Evolutionary conservation across 2,329 filamentous ascomycete species (phyloP).

Genomic region (Geosmithia flava): DNA sequence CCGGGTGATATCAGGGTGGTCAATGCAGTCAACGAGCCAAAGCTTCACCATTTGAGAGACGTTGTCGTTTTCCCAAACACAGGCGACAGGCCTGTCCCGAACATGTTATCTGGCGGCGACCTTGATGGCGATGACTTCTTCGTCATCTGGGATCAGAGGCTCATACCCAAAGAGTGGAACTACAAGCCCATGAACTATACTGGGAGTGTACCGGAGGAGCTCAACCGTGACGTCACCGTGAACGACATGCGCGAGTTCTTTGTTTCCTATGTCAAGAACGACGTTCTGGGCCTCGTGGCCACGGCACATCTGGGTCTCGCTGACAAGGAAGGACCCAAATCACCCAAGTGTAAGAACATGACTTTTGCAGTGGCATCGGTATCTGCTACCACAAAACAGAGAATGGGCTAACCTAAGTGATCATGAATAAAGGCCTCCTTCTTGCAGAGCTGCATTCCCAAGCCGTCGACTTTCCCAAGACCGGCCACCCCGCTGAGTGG

Average conservation of each 20-base stretch:
- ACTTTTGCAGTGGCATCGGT: neutral
- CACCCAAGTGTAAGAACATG: constrained; percentile 46
- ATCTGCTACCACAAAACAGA: neutral
- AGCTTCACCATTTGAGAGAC: constrained; percentile 66
- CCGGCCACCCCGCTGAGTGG: constrained; percentile 65
- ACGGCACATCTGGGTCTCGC: constrained; percentile 68
- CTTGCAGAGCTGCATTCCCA: constrained; percentile 75
- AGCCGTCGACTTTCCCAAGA: constrained; percentile 92
- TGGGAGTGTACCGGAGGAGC: constrained; percentile 39
- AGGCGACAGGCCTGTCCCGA: constrained; percentile 74
- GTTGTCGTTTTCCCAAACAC: constrained; percentile 78
- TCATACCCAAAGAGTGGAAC: constrained; percentile 63
- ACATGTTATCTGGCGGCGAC: constrained; percentile 94
- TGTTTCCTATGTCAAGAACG: constrained; percentile 84
- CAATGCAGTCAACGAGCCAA: constrained; percentile 61
- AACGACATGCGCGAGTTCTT: constrained; percentile 76
- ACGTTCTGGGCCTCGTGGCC: constrained; percentile 69
- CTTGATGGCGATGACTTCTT: constrained; percentile 94
- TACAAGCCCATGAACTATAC: constrained; percentile 67
- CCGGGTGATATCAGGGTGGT: constrained; percentile 87
- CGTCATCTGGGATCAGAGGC: constrained; percentile 73
- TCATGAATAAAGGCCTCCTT: constrained; percentile 36
- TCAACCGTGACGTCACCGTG: constrained; percentile 52
- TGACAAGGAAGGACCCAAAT: constrained; percentile 57
- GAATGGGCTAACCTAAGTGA: neutral